Conservation (phyloP, 192 early-diverging fungal genomes). For the Coemansia brasiliensis region DNA sequence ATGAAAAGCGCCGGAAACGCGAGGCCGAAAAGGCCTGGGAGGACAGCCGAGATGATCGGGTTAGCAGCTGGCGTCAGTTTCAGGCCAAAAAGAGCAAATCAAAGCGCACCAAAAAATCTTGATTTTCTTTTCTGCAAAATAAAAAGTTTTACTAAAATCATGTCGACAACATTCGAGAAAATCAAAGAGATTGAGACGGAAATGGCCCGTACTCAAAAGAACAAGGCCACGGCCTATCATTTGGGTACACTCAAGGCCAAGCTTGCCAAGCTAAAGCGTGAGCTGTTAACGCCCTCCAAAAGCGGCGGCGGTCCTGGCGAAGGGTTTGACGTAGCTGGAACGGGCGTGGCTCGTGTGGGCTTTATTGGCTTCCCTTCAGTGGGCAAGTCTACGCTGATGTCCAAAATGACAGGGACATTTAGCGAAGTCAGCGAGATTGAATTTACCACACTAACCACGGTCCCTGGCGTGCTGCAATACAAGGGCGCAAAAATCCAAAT, state of each 20-base stretch:
- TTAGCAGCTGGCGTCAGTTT: constrained; percentile 46
- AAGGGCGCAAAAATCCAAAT: constrained; percentile 99
- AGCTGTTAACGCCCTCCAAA: constrained; percentile 84
- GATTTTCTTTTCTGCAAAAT: neutral
- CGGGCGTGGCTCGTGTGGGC: constrained; percentile 97
- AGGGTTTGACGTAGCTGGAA: constrained; percentile 98
- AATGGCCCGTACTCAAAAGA: constrained; percentile 90
- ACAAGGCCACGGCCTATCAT: constrained; percentile 94
- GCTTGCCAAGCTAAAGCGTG: constrained; percentile 92
- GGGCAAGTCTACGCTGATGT: constrained; percentile 97
- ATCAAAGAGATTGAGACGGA: constrained; percentile 77
- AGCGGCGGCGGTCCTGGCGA: constrained; percentile 85
- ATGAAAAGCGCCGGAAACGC: constrained; percentile 20
- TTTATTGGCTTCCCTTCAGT: constrained; percentile 97
- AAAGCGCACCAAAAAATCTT: neutral
- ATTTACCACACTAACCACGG: constrained; percentile 98
- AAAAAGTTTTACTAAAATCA: constrained; percentile 9
- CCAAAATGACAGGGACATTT: constrained; percentile 93
- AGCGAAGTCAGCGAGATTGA: constrained; percentile 97
- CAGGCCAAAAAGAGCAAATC: constrained; percentile 20
- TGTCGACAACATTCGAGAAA: constrained; percentile 61
- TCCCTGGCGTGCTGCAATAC: constrained; percentile 93
- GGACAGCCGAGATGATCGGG: constrained; percentile 37
- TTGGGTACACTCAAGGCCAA: constrained; percentile 95
- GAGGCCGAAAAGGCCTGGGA: constrained; percentile 45